Base-by-base conservation (phyloP, 768 basidiomycete species). In the Naganishia randhawae region DNA sequence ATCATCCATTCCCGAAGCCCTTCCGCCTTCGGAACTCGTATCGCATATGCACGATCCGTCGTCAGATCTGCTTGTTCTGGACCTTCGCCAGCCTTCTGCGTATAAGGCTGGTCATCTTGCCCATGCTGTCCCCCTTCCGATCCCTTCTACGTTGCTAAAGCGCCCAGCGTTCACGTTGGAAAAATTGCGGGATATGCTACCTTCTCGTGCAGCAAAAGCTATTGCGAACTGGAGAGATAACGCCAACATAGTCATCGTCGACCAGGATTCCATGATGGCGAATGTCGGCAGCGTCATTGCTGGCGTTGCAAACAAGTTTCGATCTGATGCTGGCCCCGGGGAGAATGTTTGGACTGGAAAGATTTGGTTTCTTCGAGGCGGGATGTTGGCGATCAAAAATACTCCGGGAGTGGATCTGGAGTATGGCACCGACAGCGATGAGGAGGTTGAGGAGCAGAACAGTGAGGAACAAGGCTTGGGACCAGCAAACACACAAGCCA, bases 91-190 rank as follows among this genome's bases (percentile, higher is more conserved):
- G 13, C 89, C 90, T 80, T 87, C 88, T 19, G 85, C 88, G 8
- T 88, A 86, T 77, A 80, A 85, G 7, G 75, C 84, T 10, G 86
- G 87, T 27, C 88, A 92, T 57, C 73, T 96, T 33, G 84, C 84
- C 45, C 74, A 80, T 54, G 88, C 92, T 9, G 82, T 96, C 63
- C 91, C 91, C 54, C 85, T 98, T 70, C 90, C 90, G 53, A 90
- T 96, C 6, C 94, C 95, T 0, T 92, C 94, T 2, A 97, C 93
- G 0, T 87, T 97, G 25, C 87, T 98, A 76, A 92, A 92, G 71
- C 87, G 94, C 0, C 92, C 92, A 1, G 83, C 88, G 3, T 95
- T 92, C 82, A 88, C 90, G 31, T 84, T 95, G 10, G 83, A 86
- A 48, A 87, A 87, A 48, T 84, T 98, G 31, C 82, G 85, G 8